Conservation (phyloP, 2,329 filamentous ascomycete genomes). For the Sporothrix brunneoviolacea region DNA sequence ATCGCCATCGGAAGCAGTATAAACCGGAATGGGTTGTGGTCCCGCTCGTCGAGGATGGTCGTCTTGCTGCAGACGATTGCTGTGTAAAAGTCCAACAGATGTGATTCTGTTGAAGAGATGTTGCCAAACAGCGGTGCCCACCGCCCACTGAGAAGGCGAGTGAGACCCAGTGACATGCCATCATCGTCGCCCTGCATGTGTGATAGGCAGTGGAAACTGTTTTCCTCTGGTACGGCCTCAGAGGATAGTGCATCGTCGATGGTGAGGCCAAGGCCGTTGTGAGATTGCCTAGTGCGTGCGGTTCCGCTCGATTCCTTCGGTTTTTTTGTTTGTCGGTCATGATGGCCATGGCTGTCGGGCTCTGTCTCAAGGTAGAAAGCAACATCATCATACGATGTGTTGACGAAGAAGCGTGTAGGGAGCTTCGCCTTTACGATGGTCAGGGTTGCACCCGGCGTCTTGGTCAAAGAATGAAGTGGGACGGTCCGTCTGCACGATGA, state of each 20-base stretch:
- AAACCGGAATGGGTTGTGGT: slow-evolving; percentile 7
- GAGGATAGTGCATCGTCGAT: no score
- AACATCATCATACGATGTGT: slow-evolving; percentile 5
- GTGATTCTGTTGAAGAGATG: slow-evolving; percentile 1
- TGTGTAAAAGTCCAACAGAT: slow-evolving; percentile 7
- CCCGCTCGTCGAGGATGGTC: slow-evolving; percentile 9
- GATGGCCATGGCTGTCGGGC: no score
- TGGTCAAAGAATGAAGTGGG: no score
- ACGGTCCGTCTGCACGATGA: not conserved
- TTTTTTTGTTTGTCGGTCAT: not conserved
- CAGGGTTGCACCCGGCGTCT: no score
- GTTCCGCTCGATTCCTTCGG: not conserved
- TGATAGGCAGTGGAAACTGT: not conserved
- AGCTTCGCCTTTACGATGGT: not conserved
- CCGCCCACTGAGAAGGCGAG: not conserved
- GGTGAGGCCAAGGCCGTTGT: no score
- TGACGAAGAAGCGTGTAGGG: not conserved
- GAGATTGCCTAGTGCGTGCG: not conserved
- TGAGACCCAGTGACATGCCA: not conserved
- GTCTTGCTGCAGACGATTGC: slow-evolving; percentile 4
- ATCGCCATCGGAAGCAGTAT: slow-evolving; percentile 7
- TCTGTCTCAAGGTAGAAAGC: not conserved
- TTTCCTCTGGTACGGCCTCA: not conserved
- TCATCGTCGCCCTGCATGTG: not conserved
- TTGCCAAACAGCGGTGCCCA: slow-evolving; percentile 6